These are phyloP conservation scores for Pterula multifida DNA, from an alignment of 1,284 basidiomycete genomes.

Conservation along the genomic window DNA sequence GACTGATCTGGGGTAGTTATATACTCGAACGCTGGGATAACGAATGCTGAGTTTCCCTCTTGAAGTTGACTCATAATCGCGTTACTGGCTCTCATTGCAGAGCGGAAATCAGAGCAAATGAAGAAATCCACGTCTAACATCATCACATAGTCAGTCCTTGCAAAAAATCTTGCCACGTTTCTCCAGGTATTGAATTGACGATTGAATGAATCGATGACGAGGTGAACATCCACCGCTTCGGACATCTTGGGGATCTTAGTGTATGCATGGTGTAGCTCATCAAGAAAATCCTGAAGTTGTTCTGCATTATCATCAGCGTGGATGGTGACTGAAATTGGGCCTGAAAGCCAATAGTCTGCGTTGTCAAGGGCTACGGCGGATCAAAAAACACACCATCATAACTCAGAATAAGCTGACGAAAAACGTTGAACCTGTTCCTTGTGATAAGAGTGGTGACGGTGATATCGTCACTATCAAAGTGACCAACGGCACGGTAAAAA, in stretches of 20 bases:
- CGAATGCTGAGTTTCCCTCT: constrained; percentile 51
- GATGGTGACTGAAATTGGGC: constrained; percentile 73
- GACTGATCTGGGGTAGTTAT: constrained; percentile 46
- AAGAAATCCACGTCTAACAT: constrained; percentile 85
- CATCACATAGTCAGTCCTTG: constrained; percentile 73
- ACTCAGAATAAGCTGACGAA: constrained; percentile 53
- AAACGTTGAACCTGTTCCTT: constrained; percentile 62
- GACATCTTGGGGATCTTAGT: constrained; percentile 49
- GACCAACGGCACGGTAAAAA: constrained; percentile 53
- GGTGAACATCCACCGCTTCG: constrained; percentile 72
- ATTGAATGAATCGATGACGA: constrained; percentile 73
- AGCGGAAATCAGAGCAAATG: constrained; percentile 67
- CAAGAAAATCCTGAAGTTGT: constrained; percentile 35
- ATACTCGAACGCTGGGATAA: constrained; percentile 75
- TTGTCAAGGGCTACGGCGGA: not conserved
- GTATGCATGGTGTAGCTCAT: constrained; percentile 54
- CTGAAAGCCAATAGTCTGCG: constrained; percentile 22
- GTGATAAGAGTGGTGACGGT: constrained; percentile 80
- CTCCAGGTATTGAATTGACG: constrained; percentile 82
- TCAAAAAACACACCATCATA: constrained; percentile 44
- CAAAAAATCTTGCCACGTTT: constrained; percentile 70
- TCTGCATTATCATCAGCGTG: constrained; percentile 42
- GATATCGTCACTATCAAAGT: constrained; percentile 49
- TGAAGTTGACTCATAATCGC: constrained; percentile 28
- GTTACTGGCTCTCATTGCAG: constrained; percentile 30